A percentile compares a stretch with the other conserved stretches of the same genome.
phyloP scores from a whole-genome alignment of 2,329 filamentous ascomycete species.

The Colletotrichum shisoi region DNA sequence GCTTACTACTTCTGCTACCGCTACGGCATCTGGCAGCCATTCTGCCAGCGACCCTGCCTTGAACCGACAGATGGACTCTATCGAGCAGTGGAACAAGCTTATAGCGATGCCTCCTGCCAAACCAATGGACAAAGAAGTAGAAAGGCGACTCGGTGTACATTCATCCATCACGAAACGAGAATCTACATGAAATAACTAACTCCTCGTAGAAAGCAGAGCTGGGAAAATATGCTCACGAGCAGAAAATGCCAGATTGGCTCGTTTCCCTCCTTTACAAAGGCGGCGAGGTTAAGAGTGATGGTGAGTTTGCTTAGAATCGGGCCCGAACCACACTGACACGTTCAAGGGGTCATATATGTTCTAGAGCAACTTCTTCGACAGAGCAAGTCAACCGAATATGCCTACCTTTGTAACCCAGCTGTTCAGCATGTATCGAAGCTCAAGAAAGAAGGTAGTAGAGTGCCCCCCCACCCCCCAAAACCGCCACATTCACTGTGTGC shows the following conservation, averaged over 20 bases:
- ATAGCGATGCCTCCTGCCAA: slow-evolving; percentile 33
- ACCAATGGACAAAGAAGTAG: not conserved
- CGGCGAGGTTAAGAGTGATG: slow-evolving; percentile 63
- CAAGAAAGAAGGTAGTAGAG: slow-evolving; percentile 67
- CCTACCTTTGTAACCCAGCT: slow-evolving; percentile 79
- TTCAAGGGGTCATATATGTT: slow-evolving; percentile 66
- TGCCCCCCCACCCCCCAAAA: not conserved
- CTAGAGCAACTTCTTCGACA: slow-evolving; percentile 70
- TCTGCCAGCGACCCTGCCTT: not conserved
- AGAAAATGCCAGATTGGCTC: slow-evolving; percentile 76
- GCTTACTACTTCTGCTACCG: not conserved
- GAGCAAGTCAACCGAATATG: slow-evolving; percentile 69
- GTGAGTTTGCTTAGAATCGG: slow-evolving; percentile 46
- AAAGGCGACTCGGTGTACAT: slow-evolving; percentile 32
- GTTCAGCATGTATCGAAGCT: slow-evolving; percentile 85
- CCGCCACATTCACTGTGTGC: not conserved
- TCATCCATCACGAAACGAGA: too few species aligned
- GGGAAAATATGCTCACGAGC: slow-evolving; percentile 75
- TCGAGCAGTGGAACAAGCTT: slow-evolving; percentile 47
- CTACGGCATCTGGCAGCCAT: not conserved
- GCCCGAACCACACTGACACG: slow-evolving; percentile 54
- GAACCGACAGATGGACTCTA: slow-evolving; percentile 40
- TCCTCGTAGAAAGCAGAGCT: slow-evolving; percentile 65
- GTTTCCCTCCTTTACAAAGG: slow-evolving; percentile 67
- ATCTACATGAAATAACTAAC: slow-evolving; percentile 11